Base-by-base conservation (phyloP, 2,329 filamentous ascomycete species). In the Aspergillus fijiensis region DNA sequence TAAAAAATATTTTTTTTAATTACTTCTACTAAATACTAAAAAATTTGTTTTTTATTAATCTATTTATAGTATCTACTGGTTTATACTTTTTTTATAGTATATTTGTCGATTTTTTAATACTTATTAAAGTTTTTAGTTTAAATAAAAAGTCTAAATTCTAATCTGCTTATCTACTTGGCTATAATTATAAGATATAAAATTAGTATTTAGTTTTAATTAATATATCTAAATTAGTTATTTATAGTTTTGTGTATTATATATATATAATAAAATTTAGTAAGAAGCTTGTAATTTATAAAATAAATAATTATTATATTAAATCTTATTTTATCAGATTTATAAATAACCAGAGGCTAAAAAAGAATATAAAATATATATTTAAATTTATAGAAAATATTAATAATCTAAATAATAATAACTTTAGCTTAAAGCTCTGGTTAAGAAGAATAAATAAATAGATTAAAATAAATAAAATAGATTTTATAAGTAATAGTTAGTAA, bases 61-160 rank as follows among this genome's bases (percentile, higher is more conserved):
- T 35, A 14, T 11, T 35, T 12, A 2, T 16, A 12, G 39, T 16
- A n/a, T 2, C 11, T n/a, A 42, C 11, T 42, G 39, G 39, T 2
- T 6, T 14, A 16, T 77, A 74, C 58, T 77, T 77, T 63, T 74
- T 78, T 64, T 76, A 78, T 57, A 74, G 73, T 33, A 73, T 74
- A 1, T 60, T 77, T 16, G 63, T 67, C 12, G 70, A 77, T 39
- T 67, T 71, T 0, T 50, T 57, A 1, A 69, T 72, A 60, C 58
- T 72, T n/a, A 31, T 49, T 19, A 60, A 70, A n/a, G 50, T 70
- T 27, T 61, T 72, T 16, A 47, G 56, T 4, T 45, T 74, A n/a
- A 60, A 67, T 19, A 49, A 58, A 2, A 47, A 59, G 23, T 65
- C 64, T 4, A 12, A 62, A 11, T 62, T 72, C 4, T 64, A 65